Evolutionary conservation across 2,329 filamentous ascomycete species (phyloP).

Genomic region (Xylariomycetidae sp.): DNA sequence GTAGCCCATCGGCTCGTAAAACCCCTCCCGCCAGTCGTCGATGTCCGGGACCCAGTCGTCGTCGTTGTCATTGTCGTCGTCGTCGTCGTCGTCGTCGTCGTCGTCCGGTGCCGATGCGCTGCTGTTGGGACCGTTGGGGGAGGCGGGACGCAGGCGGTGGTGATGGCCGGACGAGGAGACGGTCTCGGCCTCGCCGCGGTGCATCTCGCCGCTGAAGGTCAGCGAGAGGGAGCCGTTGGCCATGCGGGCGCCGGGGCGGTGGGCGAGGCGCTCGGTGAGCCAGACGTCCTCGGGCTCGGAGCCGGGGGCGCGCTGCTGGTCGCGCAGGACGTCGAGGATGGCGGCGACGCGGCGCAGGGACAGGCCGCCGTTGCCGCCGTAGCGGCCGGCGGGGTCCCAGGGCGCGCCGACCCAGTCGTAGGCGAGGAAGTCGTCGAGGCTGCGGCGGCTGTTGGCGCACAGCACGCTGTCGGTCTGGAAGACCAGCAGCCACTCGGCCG

Average conservation of each 20-base stretch:
- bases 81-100: conserved; percentile 21
- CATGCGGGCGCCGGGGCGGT: conserved; percentile 40
- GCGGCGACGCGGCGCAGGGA: conserved; percentile 46
- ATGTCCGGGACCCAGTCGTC: background rate
- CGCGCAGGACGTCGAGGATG: conserved; percentile 45
- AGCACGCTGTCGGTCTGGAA: conserved; percentile 52
- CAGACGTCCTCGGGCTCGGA: conserved; percentile 51
- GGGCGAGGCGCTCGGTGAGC: conserved; percentile 46
- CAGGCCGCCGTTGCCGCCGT: conserved; percentile 46
- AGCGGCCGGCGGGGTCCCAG: conserved; percentile 35
- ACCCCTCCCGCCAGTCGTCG: background rate
- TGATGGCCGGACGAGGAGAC: conserved; percentile 9
- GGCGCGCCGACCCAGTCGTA: conserved; percentile 51
- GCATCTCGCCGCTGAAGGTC: conserved; percentile 1
- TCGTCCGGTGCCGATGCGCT: conserved; percentile 44
- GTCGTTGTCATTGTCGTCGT: background rate
- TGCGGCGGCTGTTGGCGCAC: conserved; percentile 44
- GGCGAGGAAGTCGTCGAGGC: conserved; percentile 43
- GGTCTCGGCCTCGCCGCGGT: no score
- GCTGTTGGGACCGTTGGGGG: conserved; percentile 20
- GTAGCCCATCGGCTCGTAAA: conserved; percentile 53
- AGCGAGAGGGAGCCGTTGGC: conserved; percentile 40
- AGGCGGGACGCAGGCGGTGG: background rate
- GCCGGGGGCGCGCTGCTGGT: conserved; percentile 37
- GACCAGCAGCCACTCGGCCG: conserved; percentile 48